Percentiles rank a stretch among this genome's conserved stretches.
These are phyloP conservation scores for Penicillium lividum DNA, from an alignment of 495 filamentous ascomycete genomes.

Conservation along the genomic window DNA sequence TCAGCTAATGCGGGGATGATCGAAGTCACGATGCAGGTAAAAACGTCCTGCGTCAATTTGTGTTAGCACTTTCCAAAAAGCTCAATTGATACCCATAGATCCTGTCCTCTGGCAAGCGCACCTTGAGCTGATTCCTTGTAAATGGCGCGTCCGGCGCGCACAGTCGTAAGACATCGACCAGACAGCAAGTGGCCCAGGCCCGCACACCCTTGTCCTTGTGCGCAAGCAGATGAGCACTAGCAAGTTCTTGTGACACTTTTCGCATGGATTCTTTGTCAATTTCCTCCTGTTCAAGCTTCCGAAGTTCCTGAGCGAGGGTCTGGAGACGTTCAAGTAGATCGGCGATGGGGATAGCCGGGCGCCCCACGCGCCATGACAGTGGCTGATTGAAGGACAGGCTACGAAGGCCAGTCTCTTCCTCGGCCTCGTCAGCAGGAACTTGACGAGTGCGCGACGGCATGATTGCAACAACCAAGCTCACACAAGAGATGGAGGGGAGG, in stretches of 20 bases:
- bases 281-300: constrained; percentile 84
- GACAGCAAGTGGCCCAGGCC: constrained; percentile 82
- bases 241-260: constrained; percentile 86
- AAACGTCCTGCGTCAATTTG: constrained; percentile 69
- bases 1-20: constrained; percentile 86
- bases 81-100: not conserved
- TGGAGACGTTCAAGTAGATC: constrained; percentile 81
- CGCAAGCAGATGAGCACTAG: constrained; percentile 72
- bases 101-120: constrained; percentile 35
- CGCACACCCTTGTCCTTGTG: constrained; percentile 94
- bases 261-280: constrained; percentile 76
- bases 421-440: constrained; percentile 40
- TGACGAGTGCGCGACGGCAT: constrained; percentile 54
- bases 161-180: constrained; percentile 91
- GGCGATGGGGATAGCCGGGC: constrained; percentile 74
- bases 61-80: constrained; percentile 8
- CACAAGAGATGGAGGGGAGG: constrained; percentile 25
- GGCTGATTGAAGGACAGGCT: constrained; percentile 73
- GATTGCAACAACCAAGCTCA: constrained; percentile 32
- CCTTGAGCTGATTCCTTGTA: constrained; percentile 86
- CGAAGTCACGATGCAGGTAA: constrained; percentile 79
- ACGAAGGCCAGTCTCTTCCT: constrained; percentile 41
- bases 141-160: constrained; percentile 97
- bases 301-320: constrained; percentile 78
- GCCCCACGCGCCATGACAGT: constrained; percentile 89